Base-by-base conservation (phyloP, 2,329 filamentous ascomycete genomes). In the Tolypocladium paradoxum region DNA sequence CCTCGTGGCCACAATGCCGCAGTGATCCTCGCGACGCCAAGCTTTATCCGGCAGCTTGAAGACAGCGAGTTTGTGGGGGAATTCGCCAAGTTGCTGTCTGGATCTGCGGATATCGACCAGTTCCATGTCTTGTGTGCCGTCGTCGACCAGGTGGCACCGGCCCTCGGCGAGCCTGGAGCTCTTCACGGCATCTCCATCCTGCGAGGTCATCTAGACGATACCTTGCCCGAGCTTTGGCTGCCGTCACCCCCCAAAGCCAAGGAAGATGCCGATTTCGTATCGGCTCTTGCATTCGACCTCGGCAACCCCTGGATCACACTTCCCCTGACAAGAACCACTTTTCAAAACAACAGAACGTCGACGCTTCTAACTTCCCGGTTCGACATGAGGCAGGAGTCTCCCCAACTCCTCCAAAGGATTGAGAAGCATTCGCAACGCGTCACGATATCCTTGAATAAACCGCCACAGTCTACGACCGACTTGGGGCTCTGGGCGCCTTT, bases 251-350 rank as follows among this genome's bases (percentile, higher is more conserved):
- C 63, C 22, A 62, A 55, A 50, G 57, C 62, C 6, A 57, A 50
- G 18, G 60, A 64, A n/a, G 64, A 69, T 31, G 55, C 58, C 6
- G 71, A 74, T 22, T 61, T 61, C 16, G 67, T 70, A 3, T 66
- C 74, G 9, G 71, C 70, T 18, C 60, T 81, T 7, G 71, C 69
- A 0, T 70, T 78, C 49, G 56, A 67, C 20, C 61, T 75, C 18
- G 70, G 69, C 8, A 61, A 56, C 45, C 62, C 64, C 12, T 64
- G 68, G 3, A 66, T 78, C 52, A 81, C 76, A 6, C 54, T 91
- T 2, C 88, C 88, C 2, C 71, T 93, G 29, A 84, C 88, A 40
- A 88, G 90, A 62, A 95, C 89, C 0, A 71, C 90, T 7, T 93
- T 93, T 63, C 79, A 83, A 38, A 92, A 84, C 55, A 85, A 83